These are phyloP conservation scores for Cicer judaicum DNA, from an alignment of 306 rosid species.

Conservation along the genomic window DNA sequence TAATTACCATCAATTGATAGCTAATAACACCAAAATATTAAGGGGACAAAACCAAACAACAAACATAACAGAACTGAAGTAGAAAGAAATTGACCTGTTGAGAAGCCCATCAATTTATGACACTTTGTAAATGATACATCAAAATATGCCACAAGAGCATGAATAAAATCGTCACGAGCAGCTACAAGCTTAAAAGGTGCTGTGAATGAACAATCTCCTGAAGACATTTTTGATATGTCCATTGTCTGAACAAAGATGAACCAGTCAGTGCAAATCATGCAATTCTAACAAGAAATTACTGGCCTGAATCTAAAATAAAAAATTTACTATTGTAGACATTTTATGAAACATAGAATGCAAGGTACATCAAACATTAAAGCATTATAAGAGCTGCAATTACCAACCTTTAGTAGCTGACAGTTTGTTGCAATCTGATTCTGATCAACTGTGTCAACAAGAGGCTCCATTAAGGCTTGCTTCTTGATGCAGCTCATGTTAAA, in stretches of 20 bases:
- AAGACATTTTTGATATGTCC: constrained; percentile 96
- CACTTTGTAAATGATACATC: constrained; percentile 92
- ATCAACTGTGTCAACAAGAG: constrained; percentile 96
- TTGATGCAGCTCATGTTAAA: constrained; percentile 99
- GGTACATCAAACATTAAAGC: constrained; percentile 17
- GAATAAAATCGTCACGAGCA: constrained; percentile 86
- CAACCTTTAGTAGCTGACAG: constrained; percentile 89
- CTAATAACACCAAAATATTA: background rate
- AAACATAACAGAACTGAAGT: constrained; percentile 32
- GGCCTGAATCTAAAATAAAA: background rate
- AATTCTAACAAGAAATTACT: background rate
- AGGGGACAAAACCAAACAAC: constrained; percentile 6
- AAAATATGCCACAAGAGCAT: constrained; percentile 96
- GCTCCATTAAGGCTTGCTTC: constrained; percentile 96
- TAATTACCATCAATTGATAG: background rate
- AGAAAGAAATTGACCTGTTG: constrained; percentile 71
- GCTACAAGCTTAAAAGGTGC: constrained; percentile 94
- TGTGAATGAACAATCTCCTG: constrained; percentile 92
- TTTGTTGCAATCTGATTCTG: constrained; percentile 93
- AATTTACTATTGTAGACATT: background rate
- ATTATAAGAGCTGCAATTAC: constrained; percentile 22
- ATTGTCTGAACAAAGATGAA: constrained; percentile 69
- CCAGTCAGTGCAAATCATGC: constrained; percentile 32
- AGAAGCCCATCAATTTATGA: constrained; percentile 94
- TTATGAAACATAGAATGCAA: background rate